Percentiles rank a stretch among this genome's conserved stretches.
These are phyloP conservation scores for Boletus subluridellus DNA, from an alignment of 1,284 basidiomycete genomes.

Conservation along the genomic window DNA sequence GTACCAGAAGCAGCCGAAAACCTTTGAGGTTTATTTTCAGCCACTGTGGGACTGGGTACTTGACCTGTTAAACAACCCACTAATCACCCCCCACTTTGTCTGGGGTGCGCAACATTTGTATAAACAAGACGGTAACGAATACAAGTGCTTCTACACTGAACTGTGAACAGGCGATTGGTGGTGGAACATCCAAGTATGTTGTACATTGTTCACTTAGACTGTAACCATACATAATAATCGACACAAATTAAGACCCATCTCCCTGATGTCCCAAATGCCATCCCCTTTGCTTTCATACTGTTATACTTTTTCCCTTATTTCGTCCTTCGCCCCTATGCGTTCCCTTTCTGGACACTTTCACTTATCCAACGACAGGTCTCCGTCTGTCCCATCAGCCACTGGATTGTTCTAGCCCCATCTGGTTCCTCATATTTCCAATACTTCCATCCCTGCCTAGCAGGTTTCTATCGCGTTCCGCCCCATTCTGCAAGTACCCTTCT, in stretches of 20 bases:
- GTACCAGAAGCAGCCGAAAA: not conserved
- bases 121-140: conserved; percentile 17
- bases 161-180: conserved; percentile 28
- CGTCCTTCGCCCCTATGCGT: too few species aligned
- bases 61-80: conserved; percentile 22
- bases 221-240: too few species aligned
- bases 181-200: conserved; percentile 33
- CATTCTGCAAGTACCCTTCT: too few species aligned
- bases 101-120: not conserved
- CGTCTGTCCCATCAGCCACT: too few species aligned
- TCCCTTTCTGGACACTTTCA: too few species aligned
- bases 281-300: conserved; percentile 29
- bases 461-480: too few species aligned
- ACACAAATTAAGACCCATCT: not conserved
- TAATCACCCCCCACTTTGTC: conserved; percentile 13
- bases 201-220: not conserved
- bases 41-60: conserved; percentile 30
- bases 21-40: not conserved
- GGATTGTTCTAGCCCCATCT: too few species aligned
- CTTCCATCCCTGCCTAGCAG: too few species aligned
- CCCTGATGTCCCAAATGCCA: not conserved
- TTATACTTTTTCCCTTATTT: too few species aligned
- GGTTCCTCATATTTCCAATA: too few species aligned
- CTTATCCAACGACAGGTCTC: too few species aligned
- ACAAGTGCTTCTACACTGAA: conserved; percentile 24